Evolutionary conservation across 352 stramenopile genomes (phyloP).

Genomic region (Globisporangium radiosum): DNA sequence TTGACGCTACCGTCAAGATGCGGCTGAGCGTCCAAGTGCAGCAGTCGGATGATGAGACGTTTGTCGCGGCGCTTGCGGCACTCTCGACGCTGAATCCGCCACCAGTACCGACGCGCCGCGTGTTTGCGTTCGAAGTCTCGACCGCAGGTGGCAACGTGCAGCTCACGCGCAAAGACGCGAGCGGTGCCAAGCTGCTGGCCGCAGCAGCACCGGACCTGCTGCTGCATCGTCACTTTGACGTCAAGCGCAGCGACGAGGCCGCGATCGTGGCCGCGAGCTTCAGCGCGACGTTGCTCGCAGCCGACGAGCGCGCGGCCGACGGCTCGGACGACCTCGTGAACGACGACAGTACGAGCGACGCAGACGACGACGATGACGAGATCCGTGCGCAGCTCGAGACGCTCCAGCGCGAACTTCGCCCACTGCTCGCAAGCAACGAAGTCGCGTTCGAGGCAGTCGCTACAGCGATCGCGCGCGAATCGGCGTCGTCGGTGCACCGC

Average conservation of each 20-base stretch:
- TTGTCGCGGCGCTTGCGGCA: constrained; percentile 4
- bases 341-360: constrained; percentile 45
- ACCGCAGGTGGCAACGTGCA: constrained; percentile 33
- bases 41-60: constrained; percentile 14
- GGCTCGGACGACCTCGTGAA: constrained; percentile 30
- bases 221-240: constrained; percentile 51
- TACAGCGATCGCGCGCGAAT: constrained; percentile 34
- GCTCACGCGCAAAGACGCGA: constrained; percentile 21
- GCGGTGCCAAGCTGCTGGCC: background rate
- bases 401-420: constrained; percentile 41
- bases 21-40: constrained; percentile 22
- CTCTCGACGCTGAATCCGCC: background rate
- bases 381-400: constrained; percentile 42
- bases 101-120: constrained; percentile 10
- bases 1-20: constrained; percentile 13
- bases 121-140: constrained; percentile 40
- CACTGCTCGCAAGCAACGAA: constrained; percentile 37
- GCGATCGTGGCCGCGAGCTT: constrained; percentile 38
- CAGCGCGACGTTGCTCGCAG: constrained; percentile 18
- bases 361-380: constrained; percentile 33
- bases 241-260: constrained; percentile 29
- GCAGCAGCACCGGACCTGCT: constrained; percentile 29
- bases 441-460: constrained; percentile 28
- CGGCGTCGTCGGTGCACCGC: constrained; percentile 40
- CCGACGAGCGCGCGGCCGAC: constrained; percentile 35